Conservation (phyloP, 1,284 basidiomycete genomes). For the Ustilago sp. region DNA sequence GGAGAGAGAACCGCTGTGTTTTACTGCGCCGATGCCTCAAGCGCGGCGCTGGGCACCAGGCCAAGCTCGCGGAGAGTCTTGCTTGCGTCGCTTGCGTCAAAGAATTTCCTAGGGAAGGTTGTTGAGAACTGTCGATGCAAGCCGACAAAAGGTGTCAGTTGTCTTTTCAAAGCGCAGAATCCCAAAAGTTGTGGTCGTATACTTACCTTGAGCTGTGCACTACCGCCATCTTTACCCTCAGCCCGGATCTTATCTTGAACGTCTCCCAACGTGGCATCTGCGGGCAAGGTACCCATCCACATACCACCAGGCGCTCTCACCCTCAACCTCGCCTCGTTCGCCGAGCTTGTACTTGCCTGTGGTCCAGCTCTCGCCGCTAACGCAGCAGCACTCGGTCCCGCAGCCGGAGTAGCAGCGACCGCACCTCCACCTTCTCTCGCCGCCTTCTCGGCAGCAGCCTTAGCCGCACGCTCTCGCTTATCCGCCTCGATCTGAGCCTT, state of each 20-base stretch:
- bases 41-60: constrained; percentile 65
- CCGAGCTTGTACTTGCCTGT: constrained; percentile 38
- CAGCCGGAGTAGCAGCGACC: constrained; percentile 18
- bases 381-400: constrained; percentile 40
- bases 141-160: neutral
- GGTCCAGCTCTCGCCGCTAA: constrained; percentile 41
- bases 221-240: constrained; percentile 57
- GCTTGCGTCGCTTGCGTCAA: constrained; percentile 50
- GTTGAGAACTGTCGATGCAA: constrained; percentile 59
- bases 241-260: constrained; percentile 51
- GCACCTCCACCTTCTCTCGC: constrained; percentile 50
- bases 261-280: constrained; percentile 56
- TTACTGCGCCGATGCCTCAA: constrained; percentile 56
- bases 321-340: constrained; percentile 62
- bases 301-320: constrained; percentile 61
- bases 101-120: constrained; percentile 66
- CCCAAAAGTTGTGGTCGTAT: neutral
- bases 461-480: constrained; percentile 65
- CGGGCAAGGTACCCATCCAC: constrained; percentile 64
- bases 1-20: neutral
- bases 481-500: constrained; percentile 68
- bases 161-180: neutral
- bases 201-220: constrained; percentile 54
- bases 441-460: constrained; percentile 65
- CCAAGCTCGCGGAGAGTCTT: constrained; percentile 66